A percentile compares a stretch with the other conserved stretches of the same genome.
phyloP scores from a whole-genome alignment of 2,329 filamentous ascomycete species.

The Canariomyces notabilis region DNA sequence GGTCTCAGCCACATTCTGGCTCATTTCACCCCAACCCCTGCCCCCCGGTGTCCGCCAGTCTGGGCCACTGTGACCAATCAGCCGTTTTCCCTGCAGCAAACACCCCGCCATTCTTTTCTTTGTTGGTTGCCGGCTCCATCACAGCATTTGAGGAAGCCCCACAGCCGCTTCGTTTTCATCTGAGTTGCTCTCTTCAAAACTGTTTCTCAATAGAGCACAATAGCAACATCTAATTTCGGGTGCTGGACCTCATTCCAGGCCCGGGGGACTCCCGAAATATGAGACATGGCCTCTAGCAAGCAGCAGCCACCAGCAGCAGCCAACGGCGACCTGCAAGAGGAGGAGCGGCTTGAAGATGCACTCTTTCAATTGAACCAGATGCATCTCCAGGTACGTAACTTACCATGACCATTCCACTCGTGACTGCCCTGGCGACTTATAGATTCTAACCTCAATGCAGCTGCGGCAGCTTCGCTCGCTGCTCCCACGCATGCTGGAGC shows the following conservation, averaged over 20 bases:
- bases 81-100: not conserved
- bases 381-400: conserved; percentile 46
- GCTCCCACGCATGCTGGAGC: conserved; percentile 47
- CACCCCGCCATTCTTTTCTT: not conserved
- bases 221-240: not conserved
- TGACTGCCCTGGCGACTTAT: not conserved
- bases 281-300: conserved; percentile 21
- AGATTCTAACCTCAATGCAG: conserved; percentile 30
- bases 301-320: conserved; percentile 9
- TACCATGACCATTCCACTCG: conserved; percentile 3
- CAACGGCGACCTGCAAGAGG: conserved; percentile 36
- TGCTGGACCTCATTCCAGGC: not conserved
- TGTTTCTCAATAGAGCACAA: not conserved
- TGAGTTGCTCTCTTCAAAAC: not conserved
- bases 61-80: conserved; percentile 2
- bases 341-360: conserved; percentile 45
- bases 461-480: conserved; percentile 44
- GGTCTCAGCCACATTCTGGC: conserved; percentile 7
- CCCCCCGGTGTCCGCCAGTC: not conserved
- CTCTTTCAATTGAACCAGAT: conserved; percentile 49
- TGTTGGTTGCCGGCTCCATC: not conserved
- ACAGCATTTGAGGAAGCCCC: conserved; percentile 3
- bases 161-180: not conserved
- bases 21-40: not conserved
- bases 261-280: not conserved